A percentile compares a stretch with the other conserved stretches of the same genome.
phyloP scores from a whole-genome alignment of 768 basidiomycete genomes.

The Leccinum pellstonianum region DNA sequence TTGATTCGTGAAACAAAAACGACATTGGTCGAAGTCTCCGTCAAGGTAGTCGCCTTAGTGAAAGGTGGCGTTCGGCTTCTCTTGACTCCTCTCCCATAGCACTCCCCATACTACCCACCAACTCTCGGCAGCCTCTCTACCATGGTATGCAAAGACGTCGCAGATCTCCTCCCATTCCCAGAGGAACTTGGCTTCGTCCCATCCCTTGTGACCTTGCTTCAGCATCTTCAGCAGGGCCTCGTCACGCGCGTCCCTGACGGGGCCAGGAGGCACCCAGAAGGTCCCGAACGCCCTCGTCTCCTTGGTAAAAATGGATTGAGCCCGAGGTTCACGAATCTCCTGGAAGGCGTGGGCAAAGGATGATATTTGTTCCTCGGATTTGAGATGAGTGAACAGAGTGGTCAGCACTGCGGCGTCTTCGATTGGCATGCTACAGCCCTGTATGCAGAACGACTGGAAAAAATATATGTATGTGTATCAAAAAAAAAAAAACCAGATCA shows the following conservation, averaged over 20 bases:
- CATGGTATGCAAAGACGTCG: slow-evolving; percentile 53
- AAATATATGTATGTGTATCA: not conserved
- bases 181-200: slow-evolving; percentile 50
- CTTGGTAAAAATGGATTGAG: slow-evolving; percentile 40
- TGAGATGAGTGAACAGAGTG: slow-evolving; percentile 43
- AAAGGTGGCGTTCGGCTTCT: not conserved
- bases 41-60: slow-evolving; percentile 1
- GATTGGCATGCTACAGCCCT: slow-evolving; percentile 34
- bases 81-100: slow-evolving; percentile 41
- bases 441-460: slow-evolving; percentile 50
- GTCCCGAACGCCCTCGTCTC: slow-evolving; percentile 45
- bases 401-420: slow-evolving; percentile 36
- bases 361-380: slow-evolving; percentile 46
- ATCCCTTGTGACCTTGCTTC: slow-evolving; percentile 32
- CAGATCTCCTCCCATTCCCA: slow-evolving; percentile 58
- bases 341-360: slow-evolving; percentile 57
- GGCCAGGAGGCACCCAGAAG: slow-evolving; percentile 45
- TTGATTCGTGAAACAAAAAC: slow-evolving; percentile 1
- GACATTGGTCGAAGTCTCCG: slow-evolving; percentile 1
- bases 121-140: slow-evolving; percentile 58
- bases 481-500: not conserved
- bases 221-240: slow-evolving; percentile 28
- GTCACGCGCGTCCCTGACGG: slow-evolving; percentile 48
- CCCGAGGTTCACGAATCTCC: slow-evolving; percentile 55
- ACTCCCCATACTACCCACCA: slow-evolving; percentile 66